Conservation (phyloP, 805 yeast species). For the Isabelozyma rhagii region DNA sequence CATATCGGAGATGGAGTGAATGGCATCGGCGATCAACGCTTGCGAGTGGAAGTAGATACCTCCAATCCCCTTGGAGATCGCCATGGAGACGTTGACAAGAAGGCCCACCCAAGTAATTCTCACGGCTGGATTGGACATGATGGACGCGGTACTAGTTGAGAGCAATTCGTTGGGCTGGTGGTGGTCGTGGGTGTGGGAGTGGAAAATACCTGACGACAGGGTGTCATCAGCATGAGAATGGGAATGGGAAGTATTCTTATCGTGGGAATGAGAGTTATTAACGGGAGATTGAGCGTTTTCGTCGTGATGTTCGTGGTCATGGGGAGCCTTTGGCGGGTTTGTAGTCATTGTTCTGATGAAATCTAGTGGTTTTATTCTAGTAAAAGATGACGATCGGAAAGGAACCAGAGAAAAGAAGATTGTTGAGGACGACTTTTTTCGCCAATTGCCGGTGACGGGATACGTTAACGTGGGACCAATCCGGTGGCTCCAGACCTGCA, state of each 20-base stretch:
- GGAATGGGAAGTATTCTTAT: slow-evolving; percentile 1
- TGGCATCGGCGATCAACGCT: slow-evolving; percentile 90
- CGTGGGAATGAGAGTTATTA: not conserved
- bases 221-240: slow-evolving; percentile 4
- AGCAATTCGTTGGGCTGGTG: slow-evolving; percentile 44
- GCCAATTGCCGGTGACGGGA: not conserved
- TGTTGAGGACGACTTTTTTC: not conserved
- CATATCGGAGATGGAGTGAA: slow-evolving; percentile 88
- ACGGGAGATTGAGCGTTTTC: no score
- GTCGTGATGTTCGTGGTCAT: no score
- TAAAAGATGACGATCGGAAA: not conserved
- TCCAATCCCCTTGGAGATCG: slow-evolving; percentile 80
- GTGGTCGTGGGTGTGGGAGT: slow-evolving; percentile 43
- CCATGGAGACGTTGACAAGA: slow-evolving; percentile 80
- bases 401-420: not conserved
- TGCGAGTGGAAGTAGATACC: slow-evolving; percentile 94
- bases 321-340: no score
- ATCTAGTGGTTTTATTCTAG: not conserved
- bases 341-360: not conserved
- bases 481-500: not conserved
- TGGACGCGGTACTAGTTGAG: slow-evolving; percentile 19
- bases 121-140: slow-evolving; percentile 71
- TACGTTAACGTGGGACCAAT: not conserved
- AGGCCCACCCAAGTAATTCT: slow-evolving; percentile 92
- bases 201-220: slow-evolving; percentile 21